phyloP scores from a whole-genome alignment of 2,329 filamentous ascomycete genomes.

The Paracoccidioides brasiliensis region DNA sequence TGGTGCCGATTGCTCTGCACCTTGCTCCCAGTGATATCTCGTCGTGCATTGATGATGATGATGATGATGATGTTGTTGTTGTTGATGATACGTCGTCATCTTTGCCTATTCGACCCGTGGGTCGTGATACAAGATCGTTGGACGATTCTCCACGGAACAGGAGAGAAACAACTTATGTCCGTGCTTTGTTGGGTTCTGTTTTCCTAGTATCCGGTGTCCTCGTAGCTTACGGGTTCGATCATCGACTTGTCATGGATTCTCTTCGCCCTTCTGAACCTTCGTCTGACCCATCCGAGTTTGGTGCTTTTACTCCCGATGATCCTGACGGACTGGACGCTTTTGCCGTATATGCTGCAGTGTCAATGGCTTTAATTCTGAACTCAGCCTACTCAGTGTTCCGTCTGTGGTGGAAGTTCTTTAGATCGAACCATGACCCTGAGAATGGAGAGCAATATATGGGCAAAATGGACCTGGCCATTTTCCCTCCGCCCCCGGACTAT shows the following conservation, averaged over 20 bases:
- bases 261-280: background rate
- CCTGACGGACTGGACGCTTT: background rate
- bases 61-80: background rate
- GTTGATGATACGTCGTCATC: background rate
- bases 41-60: background rate
- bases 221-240: background rate
- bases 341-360: conserved; percentile 1
- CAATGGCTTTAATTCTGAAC: background rate
- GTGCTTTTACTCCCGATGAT: background rate
- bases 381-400: background rate
- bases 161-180: background rate
- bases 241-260: background rate
- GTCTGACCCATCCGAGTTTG: background rate
- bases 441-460: background rate
- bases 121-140: background rate
- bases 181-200: background rate
- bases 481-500: background rate
- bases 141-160: background rate
- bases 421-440: background rate
- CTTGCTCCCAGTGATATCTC: background rate
- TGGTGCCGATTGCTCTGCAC: conserved; percentile 1
- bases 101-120: background rate
- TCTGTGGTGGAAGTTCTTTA: background rate
- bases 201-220: background rate
- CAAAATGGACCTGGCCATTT: background rate